phyloP scores from a whole-genome alignment of 176 grass and related monocot species.

The Ananas comosus region DNA sequence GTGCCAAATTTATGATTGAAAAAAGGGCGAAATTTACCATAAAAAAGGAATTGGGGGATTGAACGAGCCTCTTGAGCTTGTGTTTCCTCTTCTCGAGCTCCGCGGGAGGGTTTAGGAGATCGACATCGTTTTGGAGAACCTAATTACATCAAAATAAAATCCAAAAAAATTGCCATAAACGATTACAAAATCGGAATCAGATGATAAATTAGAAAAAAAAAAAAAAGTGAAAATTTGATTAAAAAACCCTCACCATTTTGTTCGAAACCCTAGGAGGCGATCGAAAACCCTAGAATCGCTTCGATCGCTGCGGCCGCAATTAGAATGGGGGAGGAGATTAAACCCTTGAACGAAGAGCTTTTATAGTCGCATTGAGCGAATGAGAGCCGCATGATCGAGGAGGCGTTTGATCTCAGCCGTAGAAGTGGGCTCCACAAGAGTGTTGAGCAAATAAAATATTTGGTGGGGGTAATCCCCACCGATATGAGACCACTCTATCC shows the following conservation, averaged over 20 bases:
- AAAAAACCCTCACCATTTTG: background rate
- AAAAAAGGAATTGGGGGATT: conserved; percentile 15
- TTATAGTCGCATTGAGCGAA: background rate
- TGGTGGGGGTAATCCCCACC: no score
- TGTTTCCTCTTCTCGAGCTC: conserved; percentile 14
- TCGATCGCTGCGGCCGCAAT: background rate
- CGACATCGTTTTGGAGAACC: conserved; percentile 14
- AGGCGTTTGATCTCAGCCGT: background rate
- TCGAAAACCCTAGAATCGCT: background rate
- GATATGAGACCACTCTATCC: no score
- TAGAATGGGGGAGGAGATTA: background rate
- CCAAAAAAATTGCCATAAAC: background rate
- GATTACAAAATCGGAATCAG: background rate
- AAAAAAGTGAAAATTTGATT: background rate
- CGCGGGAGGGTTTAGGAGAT: conserved; percentile 11
- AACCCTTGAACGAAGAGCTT: background rate
- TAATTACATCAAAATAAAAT: background rate
- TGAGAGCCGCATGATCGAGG: background rate
- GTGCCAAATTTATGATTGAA: background rate
- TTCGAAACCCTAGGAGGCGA: background rate
- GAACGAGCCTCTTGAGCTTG: conserved; percentile 12
- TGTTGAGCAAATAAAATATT: no score
- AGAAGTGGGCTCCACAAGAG: background rate
- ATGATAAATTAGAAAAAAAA: background rate
- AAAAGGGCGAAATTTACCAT: background rate